Conservation (phyloP, 768 basidiomycete species). For the Mrakia frigida region DNA sequence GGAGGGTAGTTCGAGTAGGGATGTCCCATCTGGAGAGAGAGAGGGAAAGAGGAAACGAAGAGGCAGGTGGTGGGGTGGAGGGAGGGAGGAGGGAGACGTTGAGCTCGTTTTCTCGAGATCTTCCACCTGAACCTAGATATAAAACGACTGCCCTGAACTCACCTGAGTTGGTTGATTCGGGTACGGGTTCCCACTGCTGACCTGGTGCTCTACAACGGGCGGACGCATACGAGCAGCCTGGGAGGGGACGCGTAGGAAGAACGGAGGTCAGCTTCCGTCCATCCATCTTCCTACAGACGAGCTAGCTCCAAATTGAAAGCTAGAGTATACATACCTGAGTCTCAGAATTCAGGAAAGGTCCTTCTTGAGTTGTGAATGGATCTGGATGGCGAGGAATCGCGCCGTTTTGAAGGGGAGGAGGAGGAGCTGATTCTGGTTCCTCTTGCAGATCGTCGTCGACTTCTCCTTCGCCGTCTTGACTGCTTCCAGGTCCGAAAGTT, state of each 20-base stretch:
- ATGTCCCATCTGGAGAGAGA: not conserved
- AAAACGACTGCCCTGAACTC: not conserved
- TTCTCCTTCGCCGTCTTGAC: constrained; percentile 2
- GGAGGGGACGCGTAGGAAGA: not conserved
- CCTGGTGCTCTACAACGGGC: not conserved
- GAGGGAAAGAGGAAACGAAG: not conserved
- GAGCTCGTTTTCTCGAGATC: not conserved
- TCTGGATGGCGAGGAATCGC: not conserved
- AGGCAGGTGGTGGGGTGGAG: not conserved
- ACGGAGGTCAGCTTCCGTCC: not conserved
- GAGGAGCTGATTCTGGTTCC: not conserved
- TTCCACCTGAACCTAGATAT: not conserved
- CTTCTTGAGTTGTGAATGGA: not conserved
- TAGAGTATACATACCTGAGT: not conserved
- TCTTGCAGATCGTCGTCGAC: not conserved
- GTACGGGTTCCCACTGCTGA: not conserved
- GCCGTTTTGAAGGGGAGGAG: not conserved
- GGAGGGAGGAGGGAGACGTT: not conserved
- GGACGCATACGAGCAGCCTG: not conserved
- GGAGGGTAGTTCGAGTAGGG: not conserved
- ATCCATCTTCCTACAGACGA: not conserved
- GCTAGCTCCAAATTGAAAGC: not conserved
- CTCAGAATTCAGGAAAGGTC: not conserved
- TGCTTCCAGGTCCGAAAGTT: not conserved
- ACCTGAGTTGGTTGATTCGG: not conserved